Base-by-base conservation (phyloP, 2,329 filamentous ascomycete genomes). In the Neofusicoccum parvum region DNA sequence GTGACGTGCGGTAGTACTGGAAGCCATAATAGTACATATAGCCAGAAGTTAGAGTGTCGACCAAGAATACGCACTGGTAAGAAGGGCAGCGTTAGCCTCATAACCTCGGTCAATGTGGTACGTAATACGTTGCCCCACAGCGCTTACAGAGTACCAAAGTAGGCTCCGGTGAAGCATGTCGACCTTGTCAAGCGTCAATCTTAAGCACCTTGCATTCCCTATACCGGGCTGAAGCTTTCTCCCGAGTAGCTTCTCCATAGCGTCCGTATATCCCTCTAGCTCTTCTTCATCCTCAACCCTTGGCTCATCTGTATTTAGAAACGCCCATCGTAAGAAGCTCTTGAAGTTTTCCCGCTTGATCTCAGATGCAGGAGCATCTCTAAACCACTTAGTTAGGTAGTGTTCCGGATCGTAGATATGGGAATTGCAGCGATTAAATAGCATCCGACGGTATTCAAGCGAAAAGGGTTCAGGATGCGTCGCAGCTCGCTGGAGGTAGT, bases 261-360 rank as follows among this genome's bases (percentile, higher is more conserved):
- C 77, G 48, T 75, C 71, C n/a, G 83, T 76, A 72, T 88, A 88
- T 65, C 81, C 81, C 46, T 88, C 83, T 53, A 89, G 71, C 74
- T 87, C 84, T 32, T 86, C 79, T 59, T 85, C 75, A 20, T 81
- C 78, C 5, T 27, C 53, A 4, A 77, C 74, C 27, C 79, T 77
- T 58, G 74, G 73, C 3, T 81, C 76, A 9, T 78, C 80, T 11
- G 78, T 78, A 67, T 89, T 87, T 66, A 89, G 86, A 70, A 92
- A 87, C 1, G 86, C 88, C 90, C 89, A 92, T 11, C 85, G 79
- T 23, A 90, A 75, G 69, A 90, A 91, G 67, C 90, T 86, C 69
- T 82, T 83, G 62, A 91, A 76, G 70, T 91, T 90, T 17, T 90
- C 88, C 23, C 84, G 79, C 51, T 83, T 80, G 64, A 92, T 86